A percentile compares a stretch with the other conserved stretches of the same genome.
Conservation (phyloP, 2,329 filamentous ascomycete species). For the Colletotrichum tofieldiae region DNA sequence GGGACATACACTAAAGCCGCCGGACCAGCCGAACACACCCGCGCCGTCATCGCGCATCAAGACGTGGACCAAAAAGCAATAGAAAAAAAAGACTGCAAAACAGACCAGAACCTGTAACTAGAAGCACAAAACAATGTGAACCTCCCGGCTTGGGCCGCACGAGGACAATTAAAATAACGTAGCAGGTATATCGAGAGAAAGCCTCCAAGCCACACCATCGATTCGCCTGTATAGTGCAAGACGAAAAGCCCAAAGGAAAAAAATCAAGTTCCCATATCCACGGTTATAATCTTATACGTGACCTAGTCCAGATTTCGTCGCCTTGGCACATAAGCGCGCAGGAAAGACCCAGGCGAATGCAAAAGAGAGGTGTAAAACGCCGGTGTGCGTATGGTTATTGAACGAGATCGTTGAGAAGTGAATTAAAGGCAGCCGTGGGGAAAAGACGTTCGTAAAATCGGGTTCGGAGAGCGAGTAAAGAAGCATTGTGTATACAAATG, state of each 20-base stretch:
- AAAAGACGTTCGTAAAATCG: constrained; percentile 10
- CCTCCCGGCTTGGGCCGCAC: constrained; percentile 23
- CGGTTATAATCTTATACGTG: constrained; percentile 32
- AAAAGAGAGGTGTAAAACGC: constrained; percentile 30
- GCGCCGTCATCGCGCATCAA: constrained; percentile 34
- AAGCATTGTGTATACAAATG: constrained; percentile 23
- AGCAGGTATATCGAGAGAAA: constrained; percentile 39
- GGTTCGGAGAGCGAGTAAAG: constrained; percentile 2
- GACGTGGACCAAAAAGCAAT: constrained; percentile 26
- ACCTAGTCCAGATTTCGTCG: constrained; percentile 31
- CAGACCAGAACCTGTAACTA: background rate
- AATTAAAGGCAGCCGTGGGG: constrained; percentile 40
- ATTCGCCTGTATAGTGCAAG: constrained; percentile 15
- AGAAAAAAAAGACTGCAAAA: constrained; percentile 1
- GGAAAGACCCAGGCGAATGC: constrained; percentile 15
- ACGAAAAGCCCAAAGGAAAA: constrained; percentile 18
- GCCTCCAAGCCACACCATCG: constrained; percentile 21
- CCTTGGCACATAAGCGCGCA: constrained; percentile 8
- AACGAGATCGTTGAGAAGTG: constrained; percentile 39
- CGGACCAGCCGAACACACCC: constrained; percentile 48
- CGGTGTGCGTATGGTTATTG: constrained; percentile 26
- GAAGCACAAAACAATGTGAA: constrained; percentile 12
- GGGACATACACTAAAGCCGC: constrained; percentile 40
- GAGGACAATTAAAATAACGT: constrained; percentile 36
- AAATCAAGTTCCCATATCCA: constrained; percentile 40